Percentiles rank a stretch among this genome's conserved stretches.
phyloP scores from a whole-genome alignment of 805 yeast species.

The Lachancea nothofagi region DNA sequence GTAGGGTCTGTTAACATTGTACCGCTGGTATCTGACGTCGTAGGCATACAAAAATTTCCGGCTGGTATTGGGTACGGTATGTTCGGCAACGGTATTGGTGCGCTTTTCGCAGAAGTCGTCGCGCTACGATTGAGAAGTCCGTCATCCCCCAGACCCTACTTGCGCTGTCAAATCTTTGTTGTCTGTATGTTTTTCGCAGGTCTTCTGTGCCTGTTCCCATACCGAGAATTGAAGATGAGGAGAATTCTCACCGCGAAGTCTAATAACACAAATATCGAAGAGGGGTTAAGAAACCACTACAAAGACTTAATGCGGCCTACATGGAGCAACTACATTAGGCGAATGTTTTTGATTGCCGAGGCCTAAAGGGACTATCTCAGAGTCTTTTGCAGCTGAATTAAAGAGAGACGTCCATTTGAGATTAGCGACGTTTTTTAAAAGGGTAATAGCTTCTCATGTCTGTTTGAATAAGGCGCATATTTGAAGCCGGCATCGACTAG shows the following conservation, averaged over 20 bases:
- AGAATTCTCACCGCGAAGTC: slow-evolving; percentile 7
- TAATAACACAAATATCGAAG: background rate
- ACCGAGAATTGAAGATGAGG: slow-evolving; percentile 15
- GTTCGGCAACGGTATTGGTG: slow-evolving; percentile 20
- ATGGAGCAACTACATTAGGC: slow-evolving; percentile 6
- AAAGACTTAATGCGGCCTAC: slow-evolving; percentile 1
- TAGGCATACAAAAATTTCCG: slow-evolving; percentile 31
- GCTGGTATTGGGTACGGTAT: slow-evolving; percentile 29
- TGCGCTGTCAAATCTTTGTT: slow-evolving; percentile 48
- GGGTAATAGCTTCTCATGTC: too few species aligned
- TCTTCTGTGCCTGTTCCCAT: slow-evolving; percentile 49
- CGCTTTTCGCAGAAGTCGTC: slow-evolving; percentile 43
- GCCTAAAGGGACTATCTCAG: too few species aligned
- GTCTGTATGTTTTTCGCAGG: slow-evolving; percentile 39
- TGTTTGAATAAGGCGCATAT: too few species aligned
- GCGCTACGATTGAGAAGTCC: slow-evolving; percentile 38
- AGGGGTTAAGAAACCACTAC: background rate
- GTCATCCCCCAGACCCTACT: slow-evolving; percentile 35
- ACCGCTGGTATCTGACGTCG: slow-evolving; percentile 32
- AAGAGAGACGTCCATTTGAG: too few species aligned
- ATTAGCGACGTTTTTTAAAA: too few species aligned
- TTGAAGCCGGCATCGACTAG: too few species aligned
- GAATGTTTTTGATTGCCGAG: slow-evolving; percentile 8
- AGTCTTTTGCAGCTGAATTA: too few species aligned
- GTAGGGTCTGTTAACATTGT: slow-evolving; percentile 30